Conservation (phyloP, 2,329 filamentous ascomycete genomes). For the Curvularia spicifera region DNA sequence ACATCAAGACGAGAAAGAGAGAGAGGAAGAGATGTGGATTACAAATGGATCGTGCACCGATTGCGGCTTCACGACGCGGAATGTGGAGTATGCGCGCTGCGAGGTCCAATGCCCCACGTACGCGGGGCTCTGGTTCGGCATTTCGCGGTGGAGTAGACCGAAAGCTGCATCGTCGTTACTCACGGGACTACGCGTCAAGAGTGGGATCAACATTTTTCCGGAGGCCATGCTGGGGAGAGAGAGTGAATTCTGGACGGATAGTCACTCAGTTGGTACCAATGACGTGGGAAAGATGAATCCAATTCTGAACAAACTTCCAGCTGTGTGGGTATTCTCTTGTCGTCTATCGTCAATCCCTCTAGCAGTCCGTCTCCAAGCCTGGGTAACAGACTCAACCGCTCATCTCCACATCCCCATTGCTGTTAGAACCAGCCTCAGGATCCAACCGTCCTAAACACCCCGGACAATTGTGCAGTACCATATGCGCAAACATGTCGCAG, state of each 20-base stretch:
- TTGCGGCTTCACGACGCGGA: slow-evolving; percentile 2
- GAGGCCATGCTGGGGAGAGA: neutral
- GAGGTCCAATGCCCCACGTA: slow-evolving; percentile 12
- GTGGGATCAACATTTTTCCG: no score
- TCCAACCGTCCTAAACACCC: slow-evolving; percentile 69
- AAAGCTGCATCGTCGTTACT: neutral
- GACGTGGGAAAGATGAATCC: neutral
- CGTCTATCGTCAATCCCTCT: neutral
- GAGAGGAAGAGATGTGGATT: neutral
- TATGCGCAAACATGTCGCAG: slow-evolving; percentile 94
- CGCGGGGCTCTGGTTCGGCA: slow-evolving; percentile 20
- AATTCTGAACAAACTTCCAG: neutral
- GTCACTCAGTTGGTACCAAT: no score
- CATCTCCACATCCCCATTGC: slow-evolving; percentile 42
- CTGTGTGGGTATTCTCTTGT: neutral
- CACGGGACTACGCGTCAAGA: slow-evolving; percentile 7
- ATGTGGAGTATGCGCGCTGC: slow-evolving; percentile 3
- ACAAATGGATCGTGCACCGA: neutral
- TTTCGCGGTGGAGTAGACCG: neutral
- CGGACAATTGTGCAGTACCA: slow-evolving; percentile 93
- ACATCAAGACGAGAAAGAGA: neutral
- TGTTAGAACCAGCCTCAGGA: slow-evolving; percentile 17
- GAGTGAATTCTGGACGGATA: no score
- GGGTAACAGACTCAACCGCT: slow-evolving; percentile 20
- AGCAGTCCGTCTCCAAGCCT: neutral